Evolutionary conservation across 1,284 basidiomycete genomes (phyloP), one percentile per base, ranked within the genome.

Genomic region (Puccinia polysora): DNA sequence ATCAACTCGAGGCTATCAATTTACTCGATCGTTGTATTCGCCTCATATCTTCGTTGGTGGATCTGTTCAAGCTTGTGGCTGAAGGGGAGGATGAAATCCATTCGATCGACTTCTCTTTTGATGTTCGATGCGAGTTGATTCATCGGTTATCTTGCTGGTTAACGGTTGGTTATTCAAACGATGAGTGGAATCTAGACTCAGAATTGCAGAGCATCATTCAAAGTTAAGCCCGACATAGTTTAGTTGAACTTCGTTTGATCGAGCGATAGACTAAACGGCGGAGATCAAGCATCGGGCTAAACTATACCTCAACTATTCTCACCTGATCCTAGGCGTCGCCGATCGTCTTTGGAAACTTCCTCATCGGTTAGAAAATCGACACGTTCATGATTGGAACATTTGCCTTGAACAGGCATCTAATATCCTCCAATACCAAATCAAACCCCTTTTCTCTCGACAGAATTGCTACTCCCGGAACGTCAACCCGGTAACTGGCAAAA

Each of bases 401-500:
- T 18, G 52, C 28, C n/a, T 64, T 4, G 62, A 64, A 25, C 20
- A 34, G 1, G 62, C 25, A 38, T 50, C 12, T 15, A 28, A 34
- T 4, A 52, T 64, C n/a, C 30, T 64, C 10, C 28, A 49, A 0
- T 23, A 50, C n/a, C 32, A 50, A 6, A 52, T 64, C 62, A 64
- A 64, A 32, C 62, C 62, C 23, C 36, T 64, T 20, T 64, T 64
- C 30, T 36, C 47, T 4, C 2, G 10, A 4, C 47, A 64, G 23
- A 3, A 52, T 12, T 6, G 10, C 18, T 64, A 25, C 14, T 64
- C 62, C 30, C 43, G 75, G 43, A 75, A 76, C n/a, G 76, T 75
- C 32, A 77, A 77, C 49, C 74, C 75, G 23, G 1, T 15, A 18
- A 64, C 62, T 34, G 76, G 76, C 8, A 76, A 73, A 49, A 76